phyloP scores from a whole-genome alignment of 768 basidiomycete species.

The Pisolithus marmoratus region DNA sequence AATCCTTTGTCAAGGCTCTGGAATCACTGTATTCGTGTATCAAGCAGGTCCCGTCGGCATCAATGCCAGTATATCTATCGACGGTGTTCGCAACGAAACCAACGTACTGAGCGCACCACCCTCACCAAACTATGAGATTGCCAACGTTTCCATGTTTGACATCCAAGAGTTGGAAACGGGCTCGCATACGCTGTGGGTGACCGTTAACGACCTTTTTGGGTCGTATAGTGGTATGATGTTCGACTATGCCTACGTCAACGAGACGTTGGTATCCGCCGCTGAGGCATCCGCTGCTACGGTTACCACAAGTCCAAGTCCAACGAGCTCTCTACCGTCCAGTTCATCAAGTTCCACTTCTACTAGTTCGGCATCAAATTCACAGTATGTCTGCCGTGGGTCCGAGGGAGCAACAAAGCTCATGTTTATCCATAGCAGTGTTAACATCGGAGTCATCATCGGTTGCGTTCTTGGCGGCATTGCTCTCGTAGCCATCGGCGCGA shows the following conservation, averaged over 20 bases:
- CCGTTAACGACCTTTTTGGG: slow-evolving; percentile 16
- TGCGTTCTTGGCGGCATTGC: slow-evolving; percentile 8
- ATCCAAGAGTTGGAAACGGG: slow-evolving; percentile 15
- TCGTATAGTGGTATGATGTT: slow-evolving; percentile 22
- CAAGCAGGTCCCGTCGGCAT: slow-evolving; percentile 21
- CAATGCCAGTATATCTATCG: slow-evolving; percentile 16
- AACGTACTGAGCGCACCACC: slow-evolving; percentile 15
- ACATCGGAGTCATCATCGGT: slow-evolving; percentile 8
- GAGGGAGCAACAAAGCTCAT: background rate
- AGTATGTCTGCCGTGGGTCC: slow-evolving; percentile 8
- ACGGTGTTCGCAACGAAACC: slow-evolving; percentile 7
- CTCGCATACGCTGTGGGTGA: slow-evolving; percentile 7
- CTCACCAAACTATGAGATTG: slow-evolving; percentile 12
- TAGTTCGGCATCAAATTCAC: background rate
- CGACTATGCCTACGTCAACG: slow-evolving; percentile 18
- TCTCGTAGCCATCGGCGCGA: slow-evolving; percentile 2
- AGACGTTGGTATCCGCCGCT: slow-evolving; percentile 8
- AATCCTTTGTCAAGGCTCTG: slow-evolving; percentile 11
- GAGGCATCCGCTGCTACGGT: background rate
- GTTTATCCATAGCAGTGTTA: background rate
- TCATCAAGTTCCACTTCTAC: background rate
- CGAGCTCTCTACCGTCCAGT: background rate
- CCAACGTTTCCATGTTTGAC: slow-evolving; percentile 21
- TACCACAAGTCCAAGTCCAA: background rate
- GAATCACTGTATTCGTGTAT: slow-evolving; percentile 18